Conservation (phyloP, 2,329 filamentous ascomycete genomes). For the Septoria linicola region DNA sequence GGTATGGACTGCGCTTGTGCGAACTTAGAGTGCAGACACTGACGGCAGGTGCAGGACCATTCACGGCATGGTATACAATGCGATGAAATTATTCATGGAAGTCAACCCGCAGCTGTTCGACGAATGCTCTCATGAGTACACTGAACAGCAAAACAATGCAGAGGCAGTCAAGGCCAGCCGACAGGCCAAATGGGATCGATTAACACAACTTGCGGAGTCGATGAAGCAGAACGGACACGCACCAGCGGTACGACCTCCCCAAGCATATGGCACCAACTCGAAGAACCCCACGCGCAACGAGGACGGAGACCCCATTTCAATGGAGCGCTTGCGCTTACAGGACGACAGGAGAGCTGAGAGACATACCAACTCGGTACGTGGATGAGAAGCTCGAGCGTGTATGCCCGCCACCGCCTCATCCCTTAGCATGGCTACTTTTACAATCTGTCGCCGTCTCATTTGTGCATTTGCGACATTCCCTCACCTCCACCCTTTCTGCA, state of each 20-base stretch:
- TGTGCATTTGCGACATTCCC: slow-evolving; percentile 15
- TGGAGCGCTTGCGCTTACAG: slow-evolving; percentile 87
- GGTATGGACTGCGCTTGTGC: slow-evolving; percentile 56
- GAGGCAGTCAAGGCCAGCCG: slow-evolving; percentile 78
- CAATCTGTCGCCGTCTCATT: slow-evolving; percentile 20
- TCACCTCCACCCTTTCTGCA: slow-evolving; percentile 14
- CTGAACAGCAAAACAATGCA: slow-evolving; percentile 89
- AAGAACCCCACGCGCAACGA: slow-evolving; percentile 54
- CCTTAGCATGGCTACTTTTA: slow-evolving; percentile 21
- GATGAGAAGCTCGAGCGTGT: slow-evolving; percentile 28
- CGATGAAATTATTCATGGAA: slow-evolving; percentile 99
- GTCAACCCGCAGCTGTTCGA: slow-evolving; percentile 98
- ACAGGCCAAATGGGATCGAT: slow-evolving; percentile 83
- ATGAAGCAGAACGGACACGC: slow-evolving; percentile 36
- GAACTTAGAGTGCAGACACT: slow-evolving; percentile 1
- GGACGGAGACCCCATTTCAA: slow-evolving; percentile 73
- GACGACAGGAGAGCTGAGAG: slow-evolving; percentile 63
- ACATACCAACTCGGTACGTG: slow-evolving; percentile 41
- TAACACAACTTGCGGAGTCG: slow-evolving; percentile 72
- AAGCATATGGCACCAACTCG: slow-evolving; percentile 40
- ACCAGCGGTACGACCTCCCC: slow-evolving; percentile 29
- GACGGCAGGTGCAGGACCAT: slow-evolving; percentile 68
- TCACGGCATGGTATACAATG: slow-evolving; percentile 99
- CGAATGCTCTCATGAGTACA: slow-evolving; percentile 97
- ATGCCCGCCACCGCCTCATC: slow-evolving; percentile 21